Base-by-base conservation (phyloP, 208 protist genomes). In the Crithidia sp. region DNA sequence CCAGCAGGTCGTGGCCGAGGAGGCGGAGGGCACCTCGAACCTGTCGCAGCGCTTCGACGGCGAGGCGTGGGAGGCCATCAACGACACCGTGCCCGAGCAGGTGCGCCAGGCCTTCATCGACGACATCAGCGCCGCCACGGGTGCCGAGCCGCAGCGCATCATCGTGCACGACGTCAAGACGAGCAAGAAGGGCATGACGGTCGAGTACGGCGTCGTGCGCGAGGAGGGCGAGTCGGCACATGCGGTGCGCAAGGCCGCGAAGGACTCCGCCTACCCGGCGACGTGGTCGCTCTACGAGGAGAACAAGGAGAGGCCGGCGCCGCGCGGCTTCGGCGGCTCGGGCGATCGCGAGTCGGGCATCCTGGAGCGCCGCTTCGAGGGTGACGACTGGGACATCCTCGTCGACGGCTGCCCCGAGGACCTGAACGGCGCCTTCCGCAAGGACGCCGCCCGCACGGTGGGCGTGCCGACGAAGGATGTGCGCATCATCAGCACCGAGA, bases 341-440 rank as follows among this genome's bases (percentile, higher is more conserved):
- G 62, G 78, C 28, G 66, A 73, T 40, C 13, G 62, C 12, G 79
- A 86, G 71, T 86, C 83, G 19, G 75, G 52, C 28, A 64, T 74
- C 54, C 43, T 89, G n/a, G 81, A 86, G 79, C 79, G 82, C 72
- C 58, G 50, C 49, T 92, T 92, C 62, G 79, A 87, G 44, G 84
- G 88, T 62, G 82, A 87, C 37, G 88, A 87, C 76, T 92, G 85
- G 88, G 84, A 89, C 62, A 71, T 89, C 62, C n/a, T 90, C 36
- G 49, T 92, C 4, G 81, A 82, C 2, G 65, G 61, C 41, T 70
- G 50, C 69, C 76, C 71, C n/a, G 70, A 82, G 39, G 72, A 89
- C n/a, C 43, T 89, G n/a, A 63, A 74, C 73, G 71, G 69, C n/a
- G 77, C 80, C 39, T 92, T 92, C 75, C 16, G 76, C 61, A 55